Evolutionary conservation across 2,329 filamentous ascomycete genomes (phyloP).

Genomic region (Xylariales sp.): DNA sequence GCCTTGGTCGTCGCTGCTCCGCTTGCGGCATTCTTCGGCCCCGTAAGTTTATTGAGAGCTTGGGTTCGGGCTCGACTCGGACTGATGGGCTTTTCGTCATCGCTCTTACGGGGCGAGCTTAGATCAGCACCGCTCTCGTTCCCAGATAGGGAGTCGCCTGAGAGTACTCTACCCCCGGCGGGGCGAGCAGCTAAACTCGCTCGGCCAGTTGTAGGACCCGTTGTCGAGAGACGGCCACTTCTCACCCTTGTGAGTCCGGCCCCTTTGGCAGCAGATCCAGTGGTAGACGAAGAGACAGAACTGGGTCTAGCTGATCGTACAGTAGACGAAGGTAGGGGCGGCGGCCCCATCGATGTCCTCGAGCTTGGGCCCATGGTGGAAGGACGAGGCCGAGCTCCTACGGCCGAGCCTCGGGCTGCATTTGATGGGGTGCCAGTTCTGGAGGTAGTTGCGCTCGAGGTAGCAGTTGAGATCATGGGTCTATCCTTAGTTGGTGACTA

Average conservation of each 20-base stretch:
- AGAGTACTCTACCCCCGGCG: slow-evolving; percentile 36
- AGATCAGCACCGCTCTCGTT: slow-evolving; percentile 32
- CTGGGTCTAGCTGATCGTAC: slow-evolving; percentile 35
- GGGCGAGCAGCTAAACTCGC: slow-evolving; percentile 32
- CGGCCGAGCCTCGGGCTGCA: slow-evolving; percentile 37
- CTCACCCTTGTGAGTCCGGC: slow-evolving; percentile 23
- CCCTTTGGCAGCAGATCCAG: slow-evolving; percentile 27
- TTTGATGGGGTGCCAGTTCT: slow-evolving; percentile 63
- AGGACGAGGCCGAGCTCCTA: slow-evolving; percentile 44
- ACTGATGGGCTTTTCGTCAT: slow-evolving; percentile 46
- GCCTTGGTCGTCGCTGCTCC: slow-evolving; percentile 20
- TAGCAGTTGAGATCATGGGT: slow-evolving; percentile 50
- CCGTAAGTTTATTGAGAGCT: slow-evolving; percentile 48
- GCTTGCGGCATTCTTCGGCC: too few relatives aligned
- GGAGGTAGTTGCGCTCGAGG: slow-evolving; percentile 54
- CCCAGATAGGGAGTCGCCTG: slow-evolving; percentile 41
- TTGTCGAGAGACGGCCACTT: slow-evolving; percentile 30
- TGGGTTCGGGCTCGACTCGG: slow-evolving; percentile 46
- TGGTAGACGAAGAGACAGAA: slow-evolving; percentile 40
- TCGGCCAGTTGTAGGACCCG: slow-evolving; percentile 23
- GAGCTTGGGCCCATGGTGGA: slow-evolving; percentile 45
- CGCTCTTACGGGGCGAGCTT: slow-evolving; percentile 46
- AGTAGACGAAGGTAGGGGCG: slow-evolving; percentile 45
- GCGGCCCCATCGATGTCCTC: slow-evolving; percentile 66
- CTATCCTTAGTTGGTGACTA: slow-evolving; percentile 78